Conservation (phyloP, 495 filamentous ascomycete species). For the Aspergillus sparsus region DNA sequence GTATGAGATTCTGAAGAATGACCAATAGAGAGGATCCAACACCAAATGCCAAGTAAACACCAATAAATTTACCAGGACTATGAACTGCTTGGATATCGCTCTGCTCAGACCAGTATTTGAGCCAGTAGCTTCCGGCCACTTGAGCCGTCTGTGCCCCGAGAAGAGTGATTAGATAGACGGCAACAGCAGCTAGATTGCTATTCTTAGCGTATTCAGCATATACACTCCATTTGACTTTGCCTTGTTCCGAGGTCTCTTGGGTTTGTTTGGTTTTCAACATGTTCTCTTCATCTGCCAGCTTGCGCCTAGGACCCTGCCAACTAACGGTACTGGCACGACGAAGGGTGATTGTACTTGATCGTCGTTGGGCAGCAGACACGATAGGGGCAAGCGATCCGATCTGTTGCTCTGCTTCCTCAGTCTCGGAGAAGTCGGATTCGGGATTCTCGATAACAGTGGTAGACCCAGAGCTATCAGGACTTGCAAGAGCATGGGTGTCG, state of each 20-base stretch:
- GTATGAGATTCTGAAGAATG: slow-evolving; percentile 87
- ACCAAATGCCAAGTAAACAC: slow-evolving; percentile 92
- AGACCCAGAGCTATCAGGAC: slow-evolving; percentile 54
- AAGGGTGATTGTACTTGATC: slow-evolving; percentile 71
- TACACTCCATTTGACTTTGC: slow-evolving; percentile 95
- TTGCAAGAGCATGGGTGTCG: slow-evolving; percentile 49
- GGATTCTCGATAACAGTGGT: slow-evolving; percentile 53
- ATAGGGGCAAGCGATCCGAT: slow-evolving; percentile 73
- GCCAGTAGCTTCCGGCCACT: slow-evolving; percentile 83
- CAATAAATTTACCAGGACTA: slow-evolving; percentile 83
- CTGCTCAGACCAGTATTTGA: slow-evolving; percentile 85
- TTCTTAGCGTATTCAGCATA: slow-evolving; percentile 90
- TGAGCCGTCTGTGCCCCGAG: slow-evolving; percentile 78
- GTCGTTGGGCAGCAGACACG: slow-evolving; percentile 55
- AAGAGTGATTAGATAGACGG: slow-evolving; percentile 75
- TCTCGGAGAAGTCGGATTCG: slow-evolving; percentile 55
- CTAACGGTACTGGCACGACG: slow-evolving; percentile 89
- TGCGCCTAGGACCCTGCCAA: slow-evolving; percentile 82
- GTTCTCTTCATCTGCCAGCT: slow-evolving; percentile 80
- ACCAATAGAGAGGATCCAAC: slow-evolving; percentile 84
- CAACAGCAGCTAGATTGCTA: slow-evolving; percentile 83
- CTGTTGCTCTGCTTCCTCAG: slow-evolving; percentile 72
- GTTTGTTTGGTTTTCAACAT: slow-evolving; percentile 75
- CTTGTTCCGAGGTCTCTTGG: slow-evolving; percentile 86
- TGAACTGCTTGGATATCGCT: slow-evolving; percentile 70